These are phyloP conservation scores for Posidonia oceanica DNA, from an alignment of 116 monocot species.

Conservation along the genomic window DNA sequence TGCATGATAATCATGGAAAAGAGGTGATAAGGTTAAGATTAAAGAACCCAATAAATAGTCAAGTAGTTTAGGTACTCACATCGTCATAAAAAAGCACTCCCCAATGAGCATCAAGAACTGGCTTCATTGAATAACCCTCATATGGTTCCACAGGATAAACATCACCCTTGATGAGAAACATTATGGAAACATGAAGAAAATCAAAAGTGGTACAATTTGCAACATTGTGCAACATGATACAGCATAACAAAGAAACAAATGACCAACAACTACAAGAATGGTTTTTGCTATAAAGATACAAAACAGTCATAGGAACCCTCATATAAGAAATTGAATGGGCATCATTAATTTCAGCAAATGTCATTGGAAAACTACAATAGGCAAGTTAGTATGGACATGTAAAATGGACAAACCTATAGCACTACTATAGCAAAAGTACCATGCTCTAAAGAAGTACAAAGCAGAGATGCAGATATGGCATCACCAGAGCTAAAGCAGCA, in stretches of 20 bases:
- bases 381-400: too few relatives aligned
- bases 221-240: neutral
- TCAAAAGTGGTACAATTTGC: neutral
- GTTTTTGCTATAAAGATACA: too few relatives aligned
- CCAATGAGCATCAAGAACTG: constrained; percentile 99
- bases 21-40: too few relatives aligned
- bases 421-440: neutral
- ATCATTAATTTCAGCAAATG: too few relatives aligned
- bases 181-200: neutral
- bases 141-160: constrained; percentile 95
- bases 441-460: too few relatives aligned
- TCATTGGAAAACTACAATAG: too few relatives aligned
- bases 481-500: too few relatives aligned
- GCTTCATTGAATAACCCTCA: constrained; percentile 47
- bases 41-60: neutral
- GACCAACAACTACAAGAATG: neutral
- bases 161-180: constrained; percentile 53
- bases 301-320: too few relatives aligned
- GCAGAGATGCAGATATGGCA: too few relatives aligned
- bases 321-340: too few relatives aligned
- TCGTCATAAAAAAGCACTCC: constrained; percentile 84
- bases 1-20: too few relatives aligned
- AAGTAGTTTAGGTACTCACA: constrained; percentile 34
- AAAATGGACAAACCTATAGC: neutral
- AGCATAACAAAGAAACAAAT: neutral